Percentiles rank a stretch among this genome's conserved stretches.
Conservation (phyloP, 768 basidiomycete species). For the Baorangia bicolor region DNA sequence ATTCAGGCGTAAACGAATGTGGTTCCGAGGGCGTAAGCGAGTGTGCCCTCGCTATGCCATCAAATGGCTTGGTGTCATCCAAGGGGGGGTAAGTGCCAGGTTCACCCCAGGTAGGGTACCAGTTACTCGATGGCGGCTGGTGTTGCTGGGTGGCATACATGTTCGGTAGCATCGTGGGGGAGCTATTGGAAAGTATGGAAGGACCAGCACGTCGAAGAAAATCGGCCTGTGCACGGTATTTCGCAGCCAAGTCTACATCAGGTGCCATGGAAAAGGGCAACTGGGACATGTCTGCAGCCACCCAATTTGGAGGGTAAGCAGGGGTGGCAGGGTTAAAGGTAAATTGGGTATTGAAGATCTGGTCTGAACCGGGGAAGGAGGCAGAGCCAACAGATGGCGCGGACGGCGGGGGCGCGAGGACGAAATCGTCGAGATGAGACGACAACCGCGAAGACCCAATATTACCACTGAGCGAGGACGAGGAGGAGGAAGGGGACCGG, state of each 20-base stretch:
- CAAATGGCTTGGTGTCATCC: constrained; percentile 32
- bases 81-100: constrained; percentile 19
- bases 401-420: constrained; percentile 39
- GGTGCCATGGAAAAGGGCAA: constrained; percentile 19
- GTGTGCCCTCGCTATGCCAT: constrained; percentile 17
- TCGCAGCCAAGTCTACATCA: constrained; percentile 43
- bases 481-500: constrained; percentile 35
- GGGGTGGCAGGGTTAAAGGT: constrained; percentile 25
- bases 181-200: constrained; percentile 4
- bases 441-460: constrained; percentile 25
- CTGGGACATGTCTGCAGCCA: constrained; percentile 21
- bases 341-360: constrained; percentile 34
- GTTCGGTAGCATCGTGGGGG: constrained; percentile 6
- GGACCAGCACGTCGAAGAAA: constrained; percentile 36
- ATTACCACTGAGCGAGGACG: constrained; percentile 24
- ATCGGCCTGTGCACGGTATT: constrained; percentile 50
- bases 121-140: constrained; percentile 14
- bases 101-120: constrained; percentile 31
- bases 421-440: constrained; percentile 41
- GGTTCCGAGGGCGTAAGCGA: constrained; percentile 24
- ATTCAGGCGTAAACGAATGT: constrained; percentile 19
- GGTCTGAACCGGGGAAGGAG: constrained; percentile 22
- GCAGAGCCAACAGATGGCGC: constrained; percentile 29
- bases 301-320: constrained; percentile 17
- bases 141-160: constrained; percentile 22